Conservation (phyloP, 2,329 filamentous ascomycete species). For the Chalaropsis thielavioides region DNA sequence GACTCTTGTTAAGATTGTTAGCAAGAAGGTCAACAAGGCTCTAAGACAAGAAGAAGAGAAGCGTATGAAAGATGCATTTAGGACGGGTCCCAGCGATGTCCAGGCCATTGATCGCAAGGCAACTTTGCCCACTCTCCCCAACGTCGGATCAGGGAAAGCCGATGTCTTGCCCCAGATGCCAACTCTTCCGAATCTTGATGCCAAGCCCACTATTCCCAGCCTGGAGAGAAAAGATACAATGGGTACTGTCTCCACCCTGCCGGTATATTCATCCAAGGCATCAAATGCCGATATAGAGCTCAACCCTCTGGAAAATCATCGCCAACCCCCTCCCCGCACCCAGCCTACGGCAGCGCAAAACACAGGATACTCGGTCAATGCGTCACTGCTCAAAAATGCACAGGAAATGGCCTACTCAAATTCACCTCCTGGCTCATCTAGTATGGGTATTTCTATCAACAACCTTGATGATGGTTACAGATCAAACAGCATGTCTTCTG, state of each 20-base stretch:
- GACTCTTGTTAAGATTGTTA: constrained; percentile 70
- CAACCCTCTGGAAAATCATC: constrained; percentile 34
- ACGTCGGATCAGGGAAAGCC: constrained; percentile 26
- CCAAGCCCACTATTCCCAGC: constrained; percentile 16
- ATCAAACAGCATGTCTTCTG: constrained; percentile 6
- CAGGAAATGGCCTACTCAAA: constrained; percentile 26
- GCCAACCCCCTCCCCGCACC: constrained; percentile 32
- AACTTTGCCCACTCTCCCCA: constrained; percentile 46
- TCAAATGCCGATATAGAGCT: constrained; percentile 41
- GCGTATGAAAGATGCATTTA: constrained; percentile 38
- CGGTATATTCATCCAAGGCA: constrained; percentile 46
- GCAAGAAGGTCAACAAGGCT: constrained; percentile 75
- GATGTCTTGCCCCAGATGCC: constrained; percentile 45
- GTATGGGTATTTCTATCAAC: constrained; percentile 1
- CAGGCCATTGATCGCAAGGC: constrained; percentile 39
- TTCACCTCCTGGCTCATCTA: constrained; percentile 1
- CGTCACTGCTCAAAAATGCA: constrained; percentile 46
- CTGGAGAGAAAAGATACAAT: constrained; percentile 43
- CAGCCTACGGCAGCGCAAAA: constrained; percentile 32
- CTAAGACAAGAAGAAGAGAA: constrained; percentile 61
- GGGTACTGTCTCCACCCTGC: constrained; percentile 37
- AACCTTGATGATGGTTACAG: constrained; percentile 3
- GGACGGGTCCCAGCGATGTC: constrained; percentile 37
- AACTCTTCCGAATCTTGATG: constrained; percentile 34
- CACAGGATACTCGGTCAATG: constrained; percentile 47